These are phyloP conservation scores for Eremochloa ophiuroides DNA, from an alignment of 176 grass and related monocot genomes.

Conservation along the genomic window DNA sequence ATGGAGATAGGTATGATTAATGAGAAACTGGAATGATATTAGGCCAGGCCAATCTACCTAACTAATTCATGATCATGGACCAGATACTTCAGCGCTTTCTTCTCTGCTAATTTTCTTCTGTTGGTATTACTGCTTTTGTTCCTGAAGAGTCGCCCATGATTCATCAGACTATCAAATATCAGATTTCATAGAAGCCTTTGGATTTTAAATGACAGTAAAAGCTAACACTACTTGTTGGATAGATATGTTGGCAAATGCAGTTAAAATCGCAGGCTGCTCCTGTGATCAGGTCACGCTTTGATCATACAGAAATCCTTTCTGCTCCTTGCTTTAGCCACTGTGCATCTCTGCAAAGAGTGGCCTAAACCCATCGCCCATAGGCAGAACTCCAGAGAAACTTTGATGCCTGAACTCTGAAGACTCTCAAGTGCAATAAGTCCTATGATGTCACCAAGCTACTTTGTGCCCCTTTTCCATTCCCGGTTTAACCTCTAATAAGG, in stretches of 20 bases:
- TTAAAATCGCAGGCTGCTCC: not conserved
- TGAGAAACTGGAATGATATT: not conserved
- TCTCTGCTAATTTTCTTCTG: not conserved
- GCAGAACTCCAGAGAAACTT: not conserved
- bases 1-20: not conserved
- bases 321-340: not conserved
- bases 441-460: conserved; percentile 2
- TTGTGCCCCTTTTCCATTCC: not conserved
- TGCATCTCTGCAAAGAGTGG: not conserved
- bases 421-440: not conserved
- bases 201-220: not conserved
- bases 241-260: not conserved
- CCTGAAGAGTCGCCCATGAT: not conserved
- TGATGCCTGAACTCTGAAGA: not conserved
- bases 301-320: not conserved
- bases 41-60: not conserved
- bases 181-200: not conserved
- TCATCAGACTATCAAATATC: not conserved
- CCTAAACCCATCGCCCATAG: not conserved
- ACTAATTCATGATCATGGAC: not conserved
- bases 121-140: not conserved
- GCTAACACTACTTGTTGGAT: not conserved
- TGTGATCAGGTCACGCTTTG: not conserved
- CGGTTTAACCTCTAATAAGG: not conserved
- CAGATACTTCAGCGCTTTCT: not conserved